These are phyloP conservation scores for Colletotrichum sp. DNA, from an alignment of 2,329 filamentous ascomycete species.

Conservation along the genomic window DNA sequence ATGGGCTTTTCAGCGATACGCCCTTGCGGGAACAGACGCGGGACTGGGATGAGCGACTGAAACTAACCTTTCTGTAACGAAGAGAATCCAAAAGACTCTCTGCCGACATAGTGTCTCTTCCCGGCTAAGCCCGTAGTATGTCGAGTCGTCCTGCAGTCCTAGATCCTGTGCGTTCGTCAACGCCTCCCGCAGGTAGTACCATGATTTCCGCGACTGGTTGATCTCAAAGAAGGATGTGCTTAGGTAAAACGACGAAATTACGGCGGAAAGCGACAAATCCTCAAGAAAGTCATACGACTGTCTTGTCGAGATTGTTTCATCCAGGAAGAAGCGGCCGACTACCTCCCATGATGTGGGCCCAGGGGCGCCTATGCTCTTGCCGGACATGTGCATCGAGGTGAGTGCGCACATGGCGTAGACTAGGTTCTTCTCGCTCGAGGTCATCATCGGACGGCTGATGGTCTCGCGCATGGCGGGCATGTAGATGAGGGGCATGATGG, in stretches of 20 bases:
- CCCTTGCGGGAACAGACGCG: background rate
- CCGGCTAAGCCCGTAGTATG: slow-evolving; percentile 53
- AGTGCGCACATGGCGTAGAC: slow-evolving; percentile 64
- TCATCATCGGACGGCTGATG: slow-evolving; percentile 41
- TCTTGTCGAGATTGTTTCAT: slow-evolving; percentile 62
- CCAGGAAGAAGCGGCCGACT: slow-evolving; percentile 60
- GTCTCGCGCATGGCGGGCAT: slow-evolving; percentile 60
- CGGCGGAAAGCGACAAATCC: slow-evolving; percentile 55
- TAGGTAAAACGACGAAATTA: slow-evolving; percentile 68
- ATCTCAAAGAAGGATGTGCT: slow-evolving; percentile 67
- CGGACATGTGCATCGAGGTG: slow-evolving; percentile 55
- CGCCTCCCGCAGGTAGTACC: slow-evolving; percentile 66
- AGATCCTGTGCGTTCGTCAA: slow-evolving; percentile 64
- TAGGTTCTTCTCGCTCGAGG: slow-evolving; percentile 45
- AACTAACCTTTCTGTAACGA: slow-evolving; percentile 62
- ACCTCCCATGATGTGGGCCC: slow-evolving; percentile 48
- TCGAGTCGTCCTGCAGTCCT: slow-evolving; percentile 62
- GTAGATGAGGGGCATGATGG: slow-evolving; percentile 67
- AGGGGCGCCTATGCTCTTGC: slow-evolving; percentile 42
- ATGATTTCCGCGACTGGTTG: slow-evolving; percentile 65
- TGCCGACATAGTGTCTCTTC: slow-evolving; percentile 59
- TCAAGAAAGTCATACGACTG: slow-evolving; percentile 64
- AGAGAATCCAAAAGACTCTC: slow-evolving; percentile 67
- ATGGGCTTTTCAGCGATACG: background rate
- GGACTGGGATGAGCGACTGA: background rate